These are phyloP conservation scores for Leptomonas seymouri DNA, from an alignment of 208 protist genomes.

Conservation along the genomic window DNA sequence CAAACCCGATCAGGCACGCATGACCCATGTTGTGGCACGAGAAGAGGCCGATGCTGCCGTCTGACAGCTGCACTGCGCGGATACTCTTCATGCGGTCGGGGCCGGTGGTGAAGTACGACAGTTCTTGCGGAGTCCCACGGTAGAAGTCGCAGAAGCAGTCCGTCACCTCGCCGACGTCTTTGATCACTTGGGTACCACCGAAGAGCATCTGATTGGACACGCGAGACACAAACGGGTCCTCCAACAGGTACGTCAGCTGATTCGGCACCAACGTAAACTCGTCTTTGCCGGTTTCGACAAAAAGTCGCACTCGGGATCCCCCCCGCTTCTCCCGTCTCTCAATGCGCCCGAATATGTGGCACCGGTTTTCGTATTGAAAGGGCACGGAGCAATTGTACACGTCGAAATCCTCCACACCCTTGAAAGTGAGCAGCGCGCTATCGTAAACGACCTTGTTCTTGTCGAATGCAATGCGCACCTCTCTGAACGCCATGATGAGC, in stretches of 20 bases:
- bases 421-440: conserved; percentile 52
- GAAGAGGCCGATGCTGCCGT: conserved; percentile 54
- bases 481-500: no score
- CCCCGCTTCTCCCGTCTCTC: conserved; percentile 59
- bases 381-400: conserved; percentile 73
- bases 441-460: conserved; percentile 54
- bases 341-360: conserved; percentile 57
- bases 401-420: conserved; percentile 63
- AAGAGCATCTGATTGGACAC: conserved; percentile 44
- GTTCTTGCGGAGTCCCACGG: conserved; percentile 30
- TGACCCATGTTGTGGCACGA: conserved; percentile 31
- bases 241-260: conserved; percentile 36
- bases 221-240: conserved; percentile 52
- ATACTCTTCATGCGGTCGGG: conserved; percentile 67
- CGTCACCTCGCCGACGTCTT: conserved; percentile 33
- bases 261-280: conserved; percentile 48
- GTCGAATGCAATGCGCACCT: conserved; percentile 39
- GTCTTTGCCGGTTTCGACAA: conserved; percentile 56
- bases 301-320: conserved; percentile 55
- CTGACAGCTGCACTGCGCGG: conserved; percentile 38
- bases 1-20: conserved; percentile 45
- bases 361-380: conserved; percentile 47
- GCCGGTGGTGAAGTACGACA: conserved; percentile 57
- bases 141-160: conserved; percentile 57
- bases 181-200: conserved; percentile 56